Conservation (phyloP, 768 basidiomycete genomes). For the Infundibulicybe gibba region DNA sequence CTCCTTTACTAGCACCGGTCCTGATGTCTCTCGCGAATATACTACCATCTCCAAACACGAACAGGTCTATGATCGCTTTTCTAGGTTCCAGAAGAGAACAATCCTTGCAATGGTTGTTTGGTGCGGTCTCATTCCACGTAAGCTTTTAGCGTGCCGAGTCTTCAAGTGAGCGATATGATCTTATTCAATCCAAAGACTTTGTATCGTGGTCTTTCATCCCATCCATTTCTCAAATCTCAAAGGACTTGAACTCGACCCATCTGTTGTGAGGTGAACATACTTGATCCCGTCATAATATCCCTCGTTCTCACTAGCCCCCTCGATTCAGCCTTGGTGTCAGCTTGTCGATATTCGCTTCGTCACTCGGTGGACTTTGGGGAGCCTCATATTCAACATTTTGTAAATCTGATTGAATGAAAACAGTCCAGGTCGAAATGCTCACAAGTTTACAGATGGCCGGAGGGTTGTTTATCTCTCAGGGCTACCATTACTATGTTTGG, state of each 20-base stretch:
- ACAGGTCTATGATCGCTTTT: too few species aligned
- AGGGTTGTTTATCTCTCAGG: constrained; percentile 46
- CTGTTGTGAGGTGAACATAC: background rate
- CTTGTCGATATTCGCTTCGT: background rate
- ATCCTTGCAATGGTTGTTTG: constrained; percentile 58
- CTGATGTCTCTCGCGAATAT: background rate
- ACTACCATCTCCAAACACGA: too few species aligned
- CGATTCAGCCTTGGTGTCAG: background rate
- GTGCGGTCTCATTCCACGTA: constrained; percentile 15
- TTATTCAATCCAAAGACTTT: background rate
- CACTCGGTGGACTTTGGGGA: background rate
- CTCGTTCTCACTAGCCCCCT: background rate
- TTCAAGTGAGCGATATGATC: background rate
- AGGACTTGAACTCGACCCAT: background rate
- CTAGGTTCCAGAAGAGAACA: constrained; percentile 38
- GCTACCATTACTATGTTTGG: constrained; percentile 46
- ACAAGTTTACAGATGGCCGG: constrained; percentile 52
- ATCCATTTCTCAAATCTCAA: too few species aligned
- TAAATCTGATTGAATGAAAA: too few species aligned
- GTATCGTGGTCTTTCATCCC: background rate
- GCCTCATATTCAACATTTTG: too few species aligned
- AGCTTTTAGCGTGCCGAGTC: background rate
- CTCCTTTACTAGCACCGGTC: background rate
- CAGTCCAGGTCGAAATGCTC: too few species aligned
- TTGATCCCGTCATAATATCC: background rate